Evolutionary conservation across 371 early-diverging fungal genomes (phyloP).

Genomic region (Rhizomucor pusillus): DNA sequence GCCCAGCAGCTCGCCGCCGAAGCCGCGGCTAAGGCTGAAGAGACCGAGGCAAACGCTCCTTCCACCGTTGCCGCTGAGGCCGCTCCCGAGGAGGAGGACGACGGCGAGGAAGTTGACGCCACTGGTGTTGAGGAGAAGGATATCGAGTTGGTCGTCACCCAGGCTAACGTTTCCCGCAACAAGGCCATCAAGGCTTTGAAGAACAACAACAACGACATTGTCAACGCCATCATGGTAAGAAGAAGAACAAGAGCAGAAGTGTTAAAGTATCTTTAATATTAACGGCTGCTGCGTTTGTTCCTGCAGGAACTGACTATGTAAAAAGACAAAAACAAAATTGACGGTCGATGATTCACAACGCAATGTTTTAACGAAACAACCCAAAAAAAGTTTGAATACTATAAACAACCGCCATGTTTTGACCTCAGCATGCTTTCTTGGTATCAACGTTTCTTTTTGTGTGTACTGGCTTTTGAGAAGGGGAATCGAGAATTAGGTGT

Average conservation of each 20-base stretch:
- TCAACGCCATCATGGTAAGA: slow-evolving; percentile 93
- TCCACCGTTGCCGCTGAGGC: slow-evolving; percentile 31
- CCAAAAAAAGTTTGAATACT: too few species aligned
- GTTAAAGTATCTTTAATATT: neutral
- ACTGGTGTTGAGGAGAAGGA: slow-evolving; percentile 87
- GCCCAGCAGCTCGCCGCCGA: slow-evolving; percentile 62
- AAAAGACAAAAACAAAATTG: too few species aligned
- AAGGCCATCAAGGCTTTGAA: slow-evolving; percentile 93
- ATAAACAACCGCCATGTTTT: too few species aligned
- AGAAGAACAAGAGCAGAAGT: neutral
- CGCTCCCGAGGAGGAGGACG: slow-evolving; percentile 58
- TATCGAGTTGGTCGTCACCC: slow-evolving; percentile 90
- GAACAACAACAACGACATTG: slow-evolving; percentile 88
- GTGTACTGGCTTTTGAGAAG: too few species aligned
- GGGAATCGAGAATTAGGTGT: too few species aligned
- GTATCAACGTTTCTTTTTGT: too few species aligned
- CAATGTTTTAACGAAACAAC: too few species aligned
- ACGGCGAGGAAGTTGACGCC: slow-evolving; percentile 62
- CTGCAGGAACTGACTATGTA: slow-evolving; percentile 16
- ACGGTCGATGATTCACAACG: too few species aligned
- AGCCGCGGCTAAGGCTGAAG: slow-evolving; percentile 48
- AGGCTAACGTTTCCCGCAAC: slow-evolving; percentile 84
- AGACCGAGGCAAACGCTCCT: slow-evolving; percentile 37
- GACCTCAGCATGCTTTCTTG: too few species aligned
- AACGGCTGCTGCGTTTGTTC: neutral